These are phyloP conservation scores for Fusarium citri DNA, from an alignment of 2,329 filamentous ascomycete species.

Conservation along the genomic window DNA sequence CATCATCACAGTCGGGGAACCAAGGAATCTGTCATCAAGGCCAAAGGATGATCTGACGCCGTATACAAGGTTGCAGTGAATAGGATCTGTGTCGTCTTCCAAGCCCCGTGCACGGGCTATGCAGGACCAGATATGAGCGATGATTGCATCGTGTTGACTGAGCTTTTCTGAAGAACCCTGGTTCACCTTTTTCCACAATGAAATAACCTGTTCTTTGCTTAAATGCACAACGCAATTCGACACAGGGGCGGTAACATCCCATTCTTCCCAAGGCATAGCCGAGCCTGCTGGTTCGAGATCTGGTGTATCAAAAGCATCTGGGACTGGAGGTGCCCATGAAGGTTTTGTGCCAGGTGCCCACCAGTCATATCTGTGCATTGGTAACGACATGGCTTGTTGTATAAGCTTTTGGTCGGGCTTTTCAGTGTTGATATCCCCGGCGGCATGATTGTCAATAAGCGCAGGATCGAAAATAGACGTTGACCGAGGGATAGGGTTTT, in stretches of 20 bases:
- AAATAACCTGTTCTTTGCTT: conserved; percentile 24
- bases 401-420: conserved; percentile 16
- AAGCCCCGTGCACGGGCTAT: conserved; percentile 39
- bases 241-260: conserved; percentile 35
- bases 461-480: conserved; percentile 17
- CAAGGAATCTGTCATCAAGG: conserved; percentile 27
- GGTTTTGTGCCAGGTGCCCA: conserved; percentile 25
- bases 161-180: background rate
- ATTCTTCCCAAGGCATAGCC: conserved; percentile 43
- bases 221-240: conserved; percentile 42
- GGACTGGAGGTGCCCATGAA: conserved; percentile 29
- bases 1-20: conserved; percentile 43
- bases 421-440: conserved; percentile 32
- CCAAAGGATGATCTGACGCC: conserved; percentile 33
- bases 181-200: conserved; percentile 11
- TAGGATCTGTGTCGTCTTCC: background rate
- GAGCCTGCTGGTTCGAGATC: conserved; percentile 13
- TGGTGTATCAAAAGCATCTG: conserved; percentile 6
- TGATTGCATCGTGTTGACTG: conserved; percentile 42
- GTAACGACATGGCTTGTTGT: conserved; percentile 10
- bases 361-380: conserved; percentile 45
- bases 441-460: conserved; percentile 29
- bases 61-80: conserved; percentile 42
- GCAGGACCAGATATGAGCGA: conserved; percentile 46
- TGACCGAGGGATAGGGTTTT: accelerated